Evolutionary conservation across 768 basidiomycete genomes (phyloP), one percentile per base, ranked within the genome.

Genomic region (Gloeopeniophorella convolvens): DNA sequence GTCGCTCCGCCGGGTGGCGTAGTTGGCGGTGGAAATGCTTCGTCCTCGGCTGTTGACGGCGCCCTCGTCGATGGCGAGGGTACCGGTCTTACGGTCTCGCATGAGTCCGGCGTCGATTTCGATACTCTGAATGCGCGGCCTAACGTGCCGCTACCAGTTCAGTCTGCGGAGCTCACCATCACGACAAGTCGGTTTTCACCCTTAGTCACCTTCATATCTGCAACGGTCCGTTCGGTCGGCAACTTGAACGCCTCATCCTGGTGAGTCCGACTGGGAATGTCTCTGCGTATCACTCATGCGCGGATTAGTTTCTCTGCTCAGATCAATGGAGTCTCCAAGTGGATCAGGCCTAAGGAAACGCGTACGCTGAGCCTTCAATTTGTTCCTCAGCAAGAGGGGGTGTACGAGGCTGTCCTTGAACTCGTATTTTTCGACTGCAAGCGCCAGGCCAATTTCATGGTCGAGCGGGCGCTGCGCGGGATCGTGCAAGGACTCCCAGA

Each of bases 91-190:
- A 36, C 15, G 2, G 48, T 57, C 37, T 57, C 52, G 1, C 44
- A 50, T 31, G 43, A 55, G 30, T 45, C 23, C 5, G 56, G 56
- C 21, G 30, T 57, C 36, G 46, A 55, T 28, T 55, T 57, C 34
- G n/a, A n/a, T 23, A 21, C 13, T 15, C 23, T 34, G 37, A 35
- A 35, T 24, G 33, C n/a, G 15, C 24, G 10, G 12, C 24, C 37
- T 11, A 28, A 40, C 18, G 52, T 37, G 10, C 5, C 31, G 4
- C 45, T 42, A 16, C 24, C 10, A 28, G 26, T 33, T 11, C 41
- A 42, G 27, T 45, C 33, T 2, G 32, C 20, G 16, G 28, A 45
- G 28, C 35, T 55, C 13, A 8, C 32, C 20, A 37, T 55, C 28
- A 46, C n/a, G n/a, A 16, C n/a, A 55, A 53, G 24, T 37, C 44